Percentiles rank a stretch among this genome's conserved stretches.
These are phyloP conservation scores for Aegilops sharonensis DNA, from an alignment of 176 grass and related monocot genomes.

Conservation along the genomic window DNA sequence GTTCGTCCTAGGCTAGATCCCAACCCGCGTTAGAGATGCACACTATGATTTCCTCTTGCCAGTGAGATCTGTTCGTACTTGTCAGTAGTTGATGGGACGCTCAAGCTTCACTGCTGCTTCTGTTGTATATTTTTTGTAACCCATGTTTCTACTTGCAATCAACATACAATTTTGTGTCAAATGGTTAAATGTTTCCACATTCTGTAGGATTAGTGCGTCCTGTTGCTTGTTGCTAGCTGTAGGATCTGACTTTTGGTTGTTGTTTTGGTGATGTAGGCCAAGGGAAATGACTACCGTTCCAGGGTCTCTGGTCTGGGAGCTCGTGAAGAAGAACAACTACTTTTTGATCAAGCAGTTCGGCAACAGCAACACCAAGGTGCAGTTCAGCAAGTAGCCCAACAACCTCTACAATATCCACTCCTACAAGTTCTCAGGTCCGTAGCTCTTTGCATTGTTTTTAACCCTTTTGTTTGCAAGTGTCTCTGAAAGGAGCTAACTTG, in stretches of 20 bases:
- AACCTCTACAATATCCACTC: slow-evolving; percentile 91
- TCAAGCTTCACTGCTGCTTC: neutral
- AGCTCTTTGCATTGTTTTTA: too few species aligned
- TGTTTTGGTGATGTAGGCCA: slow-evolving; percentile 11
- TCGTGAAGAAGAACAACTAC: slow-evolving; percentile 90
- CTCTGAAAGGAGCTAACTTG: neutral
- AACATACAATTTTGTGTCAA: neutral
- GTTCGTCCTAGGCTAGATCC: neutral
- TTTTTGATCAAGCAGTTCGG: slow-evolving; percentile 91
- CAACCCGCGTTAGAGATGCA: neutral
- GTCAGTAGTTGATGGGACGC: neutral
- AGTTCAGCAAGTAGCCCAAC: slow-evolving; percentile 96
- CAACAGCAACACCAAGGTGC: slow-evolving; percentile 77
- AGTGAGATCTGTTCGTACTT: neutral
- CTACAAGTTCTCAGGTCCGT: slow-evolving; percentile 81
- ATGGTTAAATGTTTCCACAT: neutral
- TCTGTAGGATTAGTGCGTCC: too few species aligned
- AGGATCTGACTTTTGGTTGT: neutral
- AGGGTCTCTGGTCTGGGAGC: slow-evolving; percentile 83
- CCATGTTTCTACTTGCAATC: neutral
- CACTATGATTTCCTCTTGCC: neutral
- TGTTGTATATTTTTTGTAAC: too few species aligned
- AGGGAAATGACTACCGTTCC: slow-evolving; percentile 63
- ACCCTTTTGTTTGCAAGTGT: too few species aligned
- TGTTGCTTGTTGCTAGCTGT: neutral